phyloP scores from a whole-genome alignment of 1,139 yeast genomes.

The Torulaspora globosa region DNA sequence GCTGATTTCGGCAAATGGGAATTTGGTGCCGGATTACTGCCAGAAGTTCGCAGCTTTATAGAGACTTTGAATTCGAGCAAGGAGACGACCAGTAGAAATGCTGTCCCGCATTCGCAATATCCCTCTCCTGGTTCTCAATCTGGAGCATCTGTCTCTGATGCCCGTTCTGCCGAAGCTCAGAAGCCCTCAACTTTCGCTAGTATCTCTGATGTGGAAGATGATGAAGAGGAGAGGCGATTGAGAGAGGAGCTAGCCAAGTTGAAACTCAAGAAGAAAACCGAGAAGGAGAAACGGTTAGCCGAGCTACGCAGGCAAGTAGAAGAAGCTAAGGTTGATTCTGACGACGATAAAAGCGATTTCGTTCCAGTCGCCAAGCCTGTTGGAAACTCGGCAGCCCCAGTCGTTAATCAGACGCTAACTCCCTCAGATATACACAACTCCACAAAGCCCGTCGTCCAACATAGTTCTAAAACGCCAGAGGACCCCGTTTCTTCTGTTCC shows the following conservation, averaged over 20 bases:
- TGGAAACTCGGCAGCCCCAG: not conserved
- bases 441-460: not conserved
- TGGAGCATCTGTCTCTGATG: not conserved
- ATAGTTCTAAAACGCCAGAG: not conserved
- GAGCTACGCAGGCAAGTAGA: slow-evolving; percentile 39
- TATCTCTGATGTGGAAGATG: slow-evolving; percentile 32
- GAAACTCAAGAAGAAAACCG: slow-evolving; percentile 58
- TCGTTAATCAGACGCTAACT: not conserved
- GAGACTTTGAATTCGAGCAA: slow-evolving; percentile 42
- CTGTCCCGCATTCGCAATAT: not conserved
- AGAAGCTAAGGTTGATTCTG: slow-evolving; percentile 39
- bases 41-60: slow-evolving; percentile 63
- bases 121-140: not conserved
- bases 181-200: not conserved
- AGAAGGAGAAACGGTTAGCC: slow-evolving; percentile 37
- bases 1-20: slow-evolving; percentile 76
- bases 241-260: slow-evolving; percentile 35
- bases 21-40: slow-evolving; percentile 72
- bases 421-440: not conserved
- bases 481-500: slow-evolving; percentile 10
- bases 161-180: not conserved
- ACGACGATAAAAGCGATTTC: slow-evolving; percentile 11
- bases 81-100: not conserved
- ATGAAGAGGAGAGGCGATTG: slow-evolving; percentile 40
- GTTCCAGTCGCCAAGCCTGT: not conserved